Base-by-base conservation (phyloP, 2,329 filamentous ascomycete species). In the Exophiala spinifera region DNA sequence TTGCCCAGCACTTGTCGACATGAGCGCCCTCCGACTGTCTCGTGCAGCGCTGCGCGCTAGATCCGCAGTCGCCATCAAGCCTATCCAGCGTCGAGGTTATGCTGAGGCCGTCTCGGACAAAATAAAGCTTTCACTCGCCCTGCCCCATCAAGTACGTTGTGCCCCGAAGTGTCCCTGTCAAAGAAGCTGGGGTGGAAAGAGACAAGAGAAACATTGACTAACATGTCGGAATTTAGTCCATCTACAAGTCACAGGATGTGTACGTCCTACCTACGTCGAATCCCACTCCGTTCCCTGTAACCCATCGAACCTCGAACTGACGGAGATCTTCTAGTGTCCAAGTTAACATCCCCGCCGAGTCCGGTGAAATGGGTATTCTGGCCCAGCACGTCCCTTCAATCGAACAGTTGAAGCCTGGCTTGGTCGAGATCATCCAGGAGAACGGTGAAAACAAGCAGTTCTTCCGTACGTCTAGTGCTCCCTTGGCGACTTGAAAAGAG, bases 351-450 rank as follows among this genome's bases (percentile, higher is more conserved):
- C 88, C 94, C 74, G 94, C 94, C 71, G 94, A 96, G 76, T 95
- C 91, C 61, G 94, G 94, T 74, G 94, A 97, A 69, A 99, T 99
- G 94, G 94, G 94, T 88, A 87, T 99, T 69, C 88, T 99, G 72
- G 94, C 94, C 74, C 95, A 94, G 83, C 94, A 99, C 84, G 94
- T 99, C 69, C 91, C 94, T 63, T 91, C 91, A 60, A 97, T 99
- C 72, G 94, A 99, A 83, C 94, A 99, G 82, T 83, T 99, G 76
- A 96, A 95, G 84, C 91, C 94, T 59, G 94, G 94, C 70, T 79
- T 97, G 66, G 83, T 99, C 66, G 92, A 97, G 82, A 82, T 99
- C 71, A 84, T 97, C 65, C 92, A 97, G 82, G 94, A 99, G 83
- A 83, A 79, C 70, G 89, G 90, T 70, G 71, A 73, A 64, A 86